Base-by-base conservation (phyloP, 2,329 filamentous ascomycete species). In the Monosporascus cannonballus region DNA sequence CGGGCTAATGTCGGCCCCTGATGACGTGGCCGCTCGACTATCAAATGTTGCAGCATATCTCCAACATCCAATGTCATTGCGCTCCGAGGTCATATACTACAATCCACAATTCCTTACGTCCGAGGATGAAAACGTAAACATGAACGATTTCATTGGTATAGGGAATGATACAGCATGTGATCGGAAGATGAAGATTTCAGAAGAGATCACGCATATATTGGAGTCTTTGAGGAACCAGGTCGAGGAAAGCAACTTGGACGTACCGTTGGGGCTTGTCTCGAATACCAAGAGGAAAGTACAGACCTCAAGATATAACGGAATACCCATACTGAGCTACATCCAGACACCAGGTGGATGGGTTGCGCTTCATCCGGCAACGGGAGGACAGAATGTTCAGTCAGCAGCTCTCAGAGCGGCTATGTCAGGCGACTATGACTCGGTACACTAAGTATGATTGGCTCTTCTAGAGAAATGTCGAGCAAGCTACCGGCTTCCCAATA, bases 61-160 rank as follows among this genome's bases (percentile, higher is more conserved):
- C 36, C 50, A 51, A 48, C 50, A 51, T 17, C 44, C 50, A 9
- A 20, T 22, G 36, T 51, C 34, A 18, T 51, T 51, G 18, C 15
- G n/a, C 4, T 2, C 44, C 14, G 36, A 38, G 5, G n/a, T 51
- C 24, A 46, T 41, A 17, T 51, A 51, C n/a, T 20, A 20, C 36
- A 51, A 51, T 22, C 50, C 50, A 36, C 50, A 48, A 14, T 48
- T 47, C 18, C 44, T 51, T 25, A 41, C 17, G 34, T 51, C 48
- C 34, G 17, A 4, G 17, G 36, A 42, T 20, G 44, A 42, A 15
- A 45, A 38, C 3, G 11, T 51, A 30, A 30, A 30, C 30, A 51
- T 51, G 50, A 51, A 39, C 8, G 44, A 47, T n/a, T 34, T 47
- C 20, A 34, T 51, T 11, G 36, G 44, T 2, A 48, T 42, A 9